phyloP scores from a whole-genome alignment of 164 flowering plant species.

The Annona squamosa region DNA sequence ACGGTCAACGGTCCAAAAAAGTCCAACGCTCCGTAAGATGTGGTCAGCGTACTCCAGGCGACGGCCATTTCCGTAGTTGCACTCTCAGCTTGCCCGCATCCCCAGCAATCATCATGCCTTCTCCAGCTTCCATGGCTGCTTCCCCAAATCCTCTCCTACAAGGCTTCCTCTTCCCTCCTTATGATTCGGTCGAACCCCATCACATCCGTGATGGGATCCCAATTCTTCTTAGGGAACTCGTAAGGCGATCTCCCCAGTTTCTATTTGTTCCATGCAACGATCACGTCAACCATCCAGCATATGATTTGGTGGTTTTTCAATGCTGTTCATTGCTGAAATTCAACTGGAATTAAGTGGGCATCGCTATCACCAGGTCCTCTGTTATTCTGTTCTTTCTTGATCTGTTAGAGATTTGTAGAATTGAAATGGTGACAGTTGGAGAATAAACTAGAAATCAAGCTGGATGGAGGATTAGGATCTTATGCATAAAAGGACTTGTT shows the following conservation, averaged over 20 bases:
- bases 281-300: neutral
- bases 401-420: neutral
- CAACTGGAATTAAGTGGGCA: neutral
- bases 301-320: neutral
- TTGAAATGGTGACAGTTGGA: too few relatives aligned
- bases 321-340: neutral
- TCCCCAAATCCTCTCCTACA: constrained; percentile 40
- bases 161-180: constrained; percentile 80
- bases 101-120: neutral
- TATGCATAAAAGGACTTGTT: neutral
- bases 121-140: constrained; percentile 15
- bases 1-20: neutral
- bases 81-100: neutral
- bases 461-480: neutral
- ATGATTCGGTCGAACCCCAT: constrained; percentile 59
- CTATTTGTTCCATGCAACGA: neutral
- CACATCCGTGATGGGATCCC: constrained; percentile 86
- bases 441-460: neutral
- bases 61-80: neutral
- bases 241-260: constrained; percentile 19
- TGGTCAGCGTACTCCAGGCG: neutral
- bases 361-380: neutral
- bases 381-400: neutral
- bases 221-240: constrained; percentile 53
- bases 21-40: neutral